A percentile compares a stretch with the other conserved stretches of the same genome.
These are phyloP conservation scores for Emericellopsis cladophorae DNA, from an alignment of 2,329 filamentous ascomycete genomes.

Conservation along the genomic window DNA sequence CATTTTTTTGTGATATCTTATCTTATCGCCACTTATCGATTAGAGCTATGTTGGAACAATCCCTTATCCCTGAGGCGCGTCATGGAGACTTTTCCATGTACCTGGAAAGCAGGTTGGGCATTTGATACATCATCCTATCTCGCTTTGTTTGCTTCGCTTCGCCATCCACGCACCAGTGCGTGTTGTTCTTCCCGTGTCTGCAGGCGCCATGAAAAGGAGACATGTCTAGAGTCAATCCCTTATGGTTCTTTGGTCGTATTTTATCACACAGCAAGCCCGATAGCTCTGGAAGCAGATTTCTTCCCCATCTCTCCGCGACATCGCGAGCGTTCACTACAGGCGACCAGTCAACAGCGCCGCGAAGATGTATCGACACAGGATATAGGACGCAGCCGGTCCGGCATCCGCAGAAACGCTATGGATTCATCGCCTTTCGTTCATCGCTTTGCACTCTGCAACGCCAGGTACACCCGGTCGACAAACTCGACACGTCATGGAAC, in stretches of 20 bases:
- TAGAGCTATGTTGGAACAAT: constrained; percentile 9
- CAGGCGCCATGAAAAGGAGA: constrained; percentile 23
- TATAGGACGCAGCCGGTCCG: no score
- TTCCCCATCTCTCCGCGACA: background rate
- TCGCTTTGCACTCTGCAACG: no score
- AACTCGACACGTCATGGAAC: no score
- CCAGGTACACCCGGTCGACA: no score
- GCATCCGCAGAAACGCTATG: no score
- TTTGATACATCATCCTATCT: constrained; percentile 2
- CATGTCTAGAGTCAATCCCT: constrained; percentile 26
- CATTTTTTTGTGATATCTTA: constrained; percentile 21
- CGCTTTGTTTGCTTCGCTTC: background rate
- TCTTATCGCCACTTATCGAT: constrained; percentile 28
- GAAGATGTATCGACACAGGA: no score
- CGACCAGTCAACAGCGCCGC: no score
- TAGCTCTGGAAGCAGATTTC: background rate
- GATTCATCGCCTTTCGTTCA: no score
- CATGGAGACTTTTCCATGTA: constrained; percentile 20
- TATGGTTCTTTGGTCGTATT: constrained; percentile 21
- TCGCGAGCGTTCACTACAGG: no score
- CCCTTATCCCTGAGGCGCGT: constrained; percentile 16
- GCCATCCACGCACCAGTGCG: background rate
- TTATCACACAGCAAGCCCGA: constrained; percentile 13
- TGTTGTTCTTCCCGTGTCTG: background rate
- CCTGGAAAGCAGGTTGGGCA: background rate